Evolutionary conservation across 306 rosid species (phyloP).

Genomic region (Gynostemma pentaphyllum): DNA sequence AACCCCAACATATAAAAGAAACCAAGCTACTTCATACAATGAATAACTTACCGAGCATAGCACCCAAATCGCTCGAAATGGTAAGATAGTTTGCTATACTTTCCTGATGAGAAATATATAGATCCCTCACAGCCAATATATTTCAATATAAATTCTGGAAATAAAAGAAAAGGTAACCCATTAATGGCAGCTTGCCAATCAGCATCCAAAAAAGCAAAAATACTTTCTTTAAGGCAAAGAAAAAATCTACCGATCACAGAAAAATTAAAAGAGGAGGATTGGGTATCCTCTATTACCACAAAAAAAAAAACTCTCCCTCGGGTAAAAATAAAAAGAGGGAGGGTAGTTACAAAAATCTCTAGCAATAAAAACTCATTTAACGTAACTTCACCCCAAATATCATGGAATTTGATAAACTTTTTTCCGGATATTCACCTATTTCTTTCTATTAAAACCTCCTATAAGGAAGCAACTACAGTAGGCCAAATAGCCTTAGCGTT

Average conservation of each 20-base stretch:
- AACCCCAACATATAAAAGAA: background rate
- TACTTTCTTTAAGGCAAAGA: background rate
- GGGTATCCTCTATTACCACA: background rate
- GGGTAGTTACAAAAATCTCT: background rate
- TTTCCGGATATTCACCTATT: background rate
- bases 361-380: background rate
- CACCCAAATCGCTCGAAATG: constrained; percentile 60
- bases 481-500: no score
- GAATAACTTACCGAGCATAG: constrained; percentile 43
- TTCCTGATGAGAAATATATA: constrained; percentile 17
- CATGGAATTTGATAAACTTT: no score
- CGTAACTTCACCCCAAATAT: background rate
- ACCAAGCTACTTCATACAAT: background rate
- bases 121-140: constrained; percentile 34
- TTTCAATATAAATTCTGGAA: constrained; percentile 44
- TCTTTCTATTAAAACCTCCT: background rate
- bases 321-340: background rate
- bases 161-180: background rate
- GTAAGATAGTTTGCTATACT: constrained; percentile 40
- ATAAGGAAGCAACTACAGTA: no score
- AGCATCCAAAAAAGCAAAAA: background rate
- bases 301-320: background rate
- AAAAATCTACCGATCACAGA: background rate
- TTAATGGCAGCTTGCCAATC: background rate
- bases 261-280: background rate